Conservation (phyloP, 768 basidiomycete species). For the Mycena epipterygia region DNA sequence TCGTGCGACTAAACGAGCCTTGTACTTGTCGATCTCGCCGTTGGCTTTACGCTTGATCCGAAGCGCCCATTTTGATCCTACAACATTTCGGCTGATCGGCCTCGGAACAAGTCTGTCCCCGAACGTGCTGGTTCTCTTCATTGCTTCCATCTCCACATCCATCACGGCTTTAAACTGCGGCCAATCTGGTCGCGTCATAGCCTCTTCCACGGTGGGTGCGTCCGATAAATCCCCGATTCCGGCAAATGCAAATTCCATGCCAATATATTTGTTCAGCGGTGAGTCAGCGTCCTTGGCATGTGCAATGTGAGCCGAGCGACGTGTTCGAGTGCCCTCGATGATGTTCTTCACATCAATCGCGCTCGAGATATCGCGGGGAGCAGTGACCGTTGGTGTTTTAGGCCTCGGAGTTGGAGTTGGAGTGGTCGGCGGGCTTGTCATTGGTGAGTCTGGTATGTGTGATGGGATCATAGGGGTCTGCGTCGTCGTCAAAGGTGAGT, state of each 20-base stretch:
- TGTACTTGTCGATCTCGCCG: slow-evolving; percentile 1
- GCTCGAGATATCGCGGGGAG: neutral
- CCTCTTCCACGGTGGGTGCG: neutral
- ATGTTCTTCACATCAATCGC: neutral
- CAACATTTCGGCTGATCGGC: neutral
- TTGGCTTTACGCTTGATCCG: neutral
- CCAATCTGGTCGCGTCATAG: neutral
- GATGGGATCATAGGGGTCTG: neutral
- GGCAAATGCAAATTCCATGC: neutral
- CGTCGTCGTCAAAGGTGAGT: neutral
- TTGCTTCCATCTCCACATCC: neutral
- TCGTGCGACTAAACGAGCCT: neutral
- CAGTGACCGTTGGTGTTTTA: neutral
- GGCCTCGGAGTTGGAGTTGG: neutral
- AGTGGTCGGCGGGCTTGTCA: neutral
- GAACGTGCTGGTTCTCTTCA: neutral
- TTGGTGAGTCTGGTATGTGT: neutral
- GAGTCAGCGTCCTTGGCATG: neutral
- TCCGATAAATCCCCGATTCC: neutral
- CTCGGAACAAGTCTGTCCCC: neutral
- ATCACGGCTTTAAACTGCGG: no score
- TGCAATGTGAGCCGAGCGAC: neutral
- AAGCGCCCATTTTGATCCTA: neutral
- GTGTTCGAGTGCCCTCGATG: neutral
- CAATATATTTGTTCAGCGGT: neutral